Base-by-base conservation (phyloP, 176 grass and related monocot genomes). In the Paspalum notatum region DNA sequence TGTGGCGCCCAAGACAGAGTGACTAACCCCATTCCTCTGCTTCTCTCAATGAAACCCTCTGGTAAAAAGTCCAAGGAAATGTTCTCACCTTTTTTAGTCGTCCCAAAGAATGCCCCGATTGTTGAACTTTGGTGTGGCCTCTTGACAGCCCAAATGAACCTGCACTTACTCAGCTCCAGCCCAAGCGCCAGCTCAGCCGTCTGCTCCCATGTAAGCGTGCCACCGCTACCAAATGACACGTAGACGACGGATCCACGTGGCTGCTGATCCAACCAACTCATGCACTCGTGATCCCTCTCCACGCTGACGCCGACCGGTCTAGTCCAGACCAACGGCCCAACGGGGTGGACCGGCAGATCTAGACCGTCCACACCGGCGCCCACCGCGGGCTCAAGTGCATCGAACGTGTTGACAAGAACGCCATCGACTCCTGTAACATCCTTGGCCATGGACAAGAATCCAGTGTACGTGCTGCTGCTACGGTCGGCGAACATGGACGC, bases 331-430 rank as follows among this genome's bases (percentile, higher is more conserved):
- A 96, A 13, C 6, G 93, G 93, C 1, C 93, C 93, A 25, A 97
- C 54, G 1, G 85, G 66, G 27, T 86, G 71, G 9, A 97, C 80
- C 14, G 83, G 83, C 5, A 79, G 53, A 6, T 22, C 73, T 38
- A 15, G 15, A 14, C 45, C 66, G 62, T 24, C 46, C 17, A 82
- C 42, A 18, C 32, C 44, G 1, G 81, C 39, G 13, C 75, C 71
- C 11, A 88, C 21, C 3, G 16, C 82, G 0, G 91, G 91, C 62
- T 97, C 94, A 0, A 97, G 52, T 0, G 68, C 87, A 0, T 18
- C 32, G 74, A 88, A 91, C 12, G 91, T 89, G 65, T 97, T 97
- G 22, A 94, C 87, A 25, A 97, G 74, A 14, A 90, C 76, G 6
- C 81, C 94, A 8, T 86, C 68, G 12, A 86, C 91, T 1, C 53